Percentiles rank a stretch among this genome's conserved stretches.
Evolutionary conservation across 1,284 basidiomycete genomes (phyloP).

Genomic region (Sphaerobolus stellatus): DNA sequence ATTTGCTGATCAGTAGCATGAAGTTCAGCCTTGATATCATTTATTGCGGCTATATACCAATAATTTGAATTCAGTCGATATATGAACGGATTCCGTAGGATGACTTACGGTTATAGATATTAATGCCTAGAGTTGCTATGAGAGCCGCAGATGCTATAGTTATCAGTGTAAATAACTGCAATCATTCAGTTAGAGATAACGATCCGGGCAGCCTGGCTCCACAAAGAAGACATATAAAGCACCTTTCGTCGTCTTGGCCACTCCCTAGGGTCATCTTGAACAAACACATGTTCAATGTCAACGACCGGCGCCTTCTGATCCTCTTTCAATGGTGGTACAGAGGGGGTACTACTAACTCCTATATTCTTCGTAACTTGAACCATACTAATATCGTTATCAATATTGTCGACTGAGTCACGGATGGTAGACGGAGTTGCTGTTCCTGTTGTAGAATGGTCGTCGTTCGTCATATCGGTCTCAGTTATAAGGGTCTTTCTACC

Average conservation of each 20-base stretch:
- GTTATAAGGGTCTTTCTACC: too few relatives aligned
- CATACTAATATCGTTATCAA: neutral
- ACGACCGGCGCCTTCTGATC: slow-evolving; percentile 15
- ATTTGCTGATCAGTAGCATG: slow-evolving; percentile 68
- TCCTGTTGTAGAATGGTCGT: too few relatives aligned
- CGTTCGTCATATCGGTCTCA: too few relatives aligned
- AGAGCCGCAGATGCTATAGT: slow-evolving; percentile 62
- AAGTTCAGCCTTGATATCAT: slow-evolving; percentile 63
- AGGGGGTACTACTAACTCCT: slow-evolving; percentile 13
- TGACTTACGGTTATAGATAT: slow-evolving; percentile 65
- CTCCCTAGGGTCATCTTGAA: slow-evolving; percentile 73
- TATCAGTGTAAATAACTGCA: slow-evolving; percentile 52
- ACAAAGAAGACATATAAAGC: slow-evolving; percentile 6
- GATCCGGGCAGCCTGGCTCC: neutral
- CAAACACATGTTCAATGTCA: slow-evolving; percentile 68
- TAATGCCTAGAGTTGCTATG: slow-evolving; percentile 66
- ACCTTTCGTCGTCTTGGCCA: slow-evolving; percentile 75
- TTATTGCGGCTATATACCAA: slow-evolving; percentile 53
- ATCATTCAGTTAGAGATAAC: slow-evolving; percentile 2
- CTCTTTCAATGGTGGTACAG: neutral
- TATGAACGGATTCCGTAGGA: neutral
- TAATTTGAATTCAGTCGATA: neutral
- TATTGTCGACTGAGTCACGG: slow-evolving; percentile 1
- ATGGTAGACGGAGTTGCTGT: slow-evolving; percentile 5
- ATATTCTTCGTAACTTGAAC: neutral